Evolutionary conservation across 345 rosid species (phyloP).

Genomic region (Sisymbrium altissimum): DNA sequence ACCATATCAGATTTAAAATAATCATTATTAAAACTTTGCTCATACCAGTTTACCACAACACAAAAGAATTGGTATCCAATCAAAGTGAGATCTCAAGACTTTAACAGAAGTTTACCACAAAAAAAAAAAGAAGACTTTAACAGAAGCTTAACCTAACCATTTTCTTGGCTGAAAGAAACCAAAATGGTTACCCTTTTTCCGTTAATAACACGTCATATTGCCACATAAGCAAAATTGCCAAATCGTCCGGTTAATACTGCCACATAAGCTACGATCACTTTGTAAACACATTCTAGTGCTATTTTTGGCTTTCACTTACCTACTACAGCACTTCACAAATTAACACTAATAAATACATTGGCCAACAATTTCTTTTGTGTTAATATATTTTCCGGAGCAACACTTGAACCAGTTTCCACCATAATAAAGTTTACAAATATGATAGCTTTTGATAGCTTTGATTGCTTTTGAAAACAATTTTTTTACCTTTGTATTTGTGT

Average conservation of each 20-base stretch:
- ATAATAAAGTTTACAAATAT: background rate
- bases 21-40: background rate
- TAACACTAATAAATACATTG: constrained; percentile 12
- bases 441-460: background rate
- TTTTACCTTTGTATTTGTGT: background rate
- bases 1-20: background rate
- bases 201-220: background rate
- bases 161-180: background rate
- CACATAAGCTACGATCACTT: background rate
- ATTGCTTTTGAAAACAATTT: background rate
- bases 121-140: no score
- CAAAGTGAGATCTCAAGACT: no score
- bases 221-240: background rate
- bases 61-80: no score
- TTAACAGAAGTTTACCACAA: no score
- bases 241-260: background rate
- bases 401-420: background rate
- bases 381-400: constrained; percentile 7
- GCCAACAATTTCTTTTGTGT: constrained; percentile 9
- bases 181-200: background rate
- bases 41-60: no score
- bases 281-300: background rate
- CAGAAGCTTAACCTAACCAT: constrained; percentile 10
- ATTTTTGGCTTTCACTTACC: constrained; percentile 17
- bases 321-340: constrained; percentile 16